Conservation (phyloP, 441 rosid species). For the Euphorbia schlechtendalii region DNA sequence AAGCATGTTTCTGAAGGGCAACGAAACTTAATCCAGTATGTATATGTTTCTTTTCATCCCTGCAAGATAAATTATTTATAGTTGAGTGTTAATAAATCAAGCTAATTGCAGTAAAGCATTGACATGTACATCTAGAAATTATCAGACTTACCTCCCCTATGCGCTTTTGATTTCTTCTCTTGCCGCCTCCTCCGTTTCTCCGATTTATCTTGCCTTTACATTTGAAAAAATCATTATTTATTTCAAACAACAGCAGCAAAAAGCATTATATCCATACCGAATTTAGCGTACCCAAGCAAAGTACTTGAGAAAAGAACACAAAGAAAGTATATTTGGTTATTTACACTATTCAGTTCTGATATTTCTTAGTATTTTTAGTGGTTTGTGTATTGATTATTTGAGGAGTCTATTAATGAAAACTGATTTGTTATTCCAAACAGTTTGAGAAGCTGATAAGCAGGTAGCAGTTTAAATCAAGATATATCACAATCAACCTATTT, state of each 20-base stretch:
- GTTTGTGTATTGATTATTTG: not conserved
- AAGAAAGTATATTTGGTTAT: not conserved
- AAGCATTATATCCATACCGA: not conserved
- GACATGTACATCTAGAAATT: slow-evolving; percentile 1
- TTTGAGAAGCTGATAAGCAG: slow-evolving; percentile 4
- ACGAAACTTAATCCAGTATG: not conserved
- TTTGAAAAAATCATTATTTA: not conserved
- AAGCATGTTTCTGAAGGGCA: not conserved
- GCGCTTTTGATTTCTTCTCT: slow-evolving; percentile 1
- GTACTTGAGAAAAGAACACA: not conserved
- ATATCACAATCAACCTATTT: slow-evolving; percentile 2
- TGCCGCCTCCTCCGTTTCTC: slow-evolving; percentile 16
- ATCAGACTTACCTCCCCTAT: slow-evolving; percentile 8
- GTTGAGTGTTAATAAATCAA: not conserved
- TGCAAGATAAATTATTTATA: not conserved
- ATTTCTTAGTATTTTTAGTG: not conserved
- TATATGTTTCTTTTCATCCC: slow-evolving; percentile 1
- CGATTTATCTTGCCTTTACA: slow-evolving; percentile 10
- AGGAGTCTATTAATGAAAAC: not conserved
- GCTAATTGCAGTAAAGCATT: not conserved
- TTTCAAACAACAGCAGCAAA: not conserved
- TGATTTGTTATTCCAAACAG: not conserved
- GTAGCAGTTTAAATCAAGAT: not conserved
- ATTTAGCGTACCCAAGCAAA: not conserved
- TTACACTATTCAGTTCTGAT: not conserved